These are phyloP conservation scores for Colletotrichum echinochloae DNA, from an alignment of 2,329 filamentous ascomycete species.

Conservation along the genomic window DNA sequence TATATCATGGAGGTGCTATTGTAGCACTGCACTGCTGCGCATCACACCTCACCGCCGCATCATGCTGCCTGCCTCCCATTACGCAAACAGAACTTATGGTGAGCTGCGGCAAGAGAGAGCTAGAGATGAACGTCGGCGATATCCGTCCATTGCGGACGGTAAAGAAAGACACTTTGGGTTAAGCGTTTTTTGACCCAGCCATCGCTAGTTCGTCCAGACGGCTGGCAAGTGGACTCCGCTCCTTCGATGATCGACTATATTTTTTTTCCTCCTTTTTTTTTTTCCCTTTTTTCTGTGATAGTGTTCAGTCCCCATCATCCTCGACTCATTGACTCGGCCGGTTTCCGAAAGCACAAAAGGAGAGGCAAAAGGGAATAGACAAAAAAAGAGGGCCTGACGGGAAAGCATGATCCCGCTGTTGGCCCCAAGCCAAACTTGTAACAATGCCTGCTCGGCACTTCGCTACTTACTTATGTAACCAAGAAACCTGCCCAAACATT, in stretches of 20 bases:
- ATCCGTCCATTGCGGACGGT: conserved; percentile 13
- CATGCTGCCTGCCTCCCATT: neutral
- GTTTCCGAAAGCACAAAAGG: neutral
- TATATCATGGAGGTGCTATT: conserved; percentile 27
- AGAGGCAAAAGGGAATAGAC: neutral
- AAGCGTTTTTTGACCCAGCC: conserved; percentile 4
- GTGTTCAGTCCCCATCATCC: too few species aligned
- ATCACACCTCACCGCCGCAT: neutral
- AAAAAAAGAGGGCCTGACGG: neutral
- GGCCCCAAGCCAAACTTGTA: conserved; percentile 10
- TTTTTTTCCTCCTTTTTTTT: neutral
- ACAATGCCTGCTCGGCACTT: conserved; percentile 16
- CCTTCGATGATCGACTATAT: neutral
- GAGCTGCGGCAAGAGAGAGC: neutral
- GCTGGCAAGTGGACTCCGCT: conserved; percentile 13
- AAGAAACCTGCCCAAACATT: conserved; percentile 22
- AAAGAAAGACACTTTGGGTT: neutral
- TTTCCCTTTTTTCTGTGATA: too few species aligned
- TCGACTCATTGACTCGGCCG: neutral
- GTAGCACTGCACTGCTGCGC: neutral
- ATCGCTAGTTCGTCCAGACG: conserved; percentile 4
- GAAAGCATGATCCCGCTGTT: neutral
- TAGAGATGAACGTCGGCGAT: conserved; percentile 34
- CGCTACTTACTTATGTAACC: conserved; percentile 21
- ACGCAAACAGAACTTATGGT: neutral